Conservation (phyloP, 2,329 filamentous ascomycete species). For the Beauveria rudraprayagi region DNA sequence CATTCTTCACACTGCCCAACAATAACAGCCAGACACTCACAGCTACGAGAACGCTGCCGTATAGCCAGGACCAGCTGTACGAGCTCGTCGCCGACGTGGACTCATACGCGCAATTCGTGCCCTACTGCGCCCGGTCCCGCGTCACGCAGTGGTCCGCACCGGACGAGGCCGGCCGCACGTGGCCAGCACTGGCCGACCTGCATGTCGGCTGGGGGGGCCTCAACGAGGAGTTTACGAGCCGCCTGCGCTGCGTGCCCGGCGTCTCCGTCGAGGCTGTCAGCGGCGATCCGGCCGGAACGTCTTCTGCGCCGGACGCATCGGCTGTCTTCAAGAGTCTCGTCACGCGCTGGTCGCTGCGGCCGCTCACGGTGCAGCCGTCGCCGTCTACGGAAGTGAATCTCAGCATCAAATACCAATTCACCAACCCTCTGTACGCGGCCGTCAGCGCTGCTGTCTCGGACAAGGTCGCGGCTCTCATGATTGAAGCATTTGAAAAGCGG, state of each 20-base stretch:
- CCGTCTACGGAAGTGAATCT: slow-evolving; percentile 63
- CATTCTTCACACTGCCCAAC: slow-evolving; percentile 29
- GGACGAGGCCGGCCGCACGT: slow-evolving; percentile 40
- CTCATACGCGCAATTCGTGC: slow-evolving; percentile 79
- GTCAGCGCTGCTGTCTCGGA: slow-evolving; percentile 75
- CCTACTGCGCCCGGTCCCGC: slow-evolving; percentile 71
- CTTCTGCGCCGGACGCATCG: slow-evolving; percentile 28
- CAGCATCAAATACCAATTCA: slow-evolving; percentile 73
- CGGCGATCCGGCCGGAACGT: slow-evolving; percentile 45
- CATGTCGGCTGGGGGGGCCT: slow-evolving; percentile 79
- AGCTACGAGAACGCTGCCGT: slow-evolving; percentile 69
- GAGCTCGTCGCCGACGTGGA: slow-evolving; percentile 80
- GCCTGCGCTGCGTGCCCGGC: slow-evolving; percentile 68
- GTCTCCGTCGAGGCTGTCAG: slow-evolving; percentile 69
- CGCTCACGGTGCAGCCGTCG: slow-evolving; percentile 20
- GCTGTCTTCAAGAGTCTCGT: slow-evolving; percentile 58
- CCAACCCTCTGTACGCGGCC: slow-evolving; percentile 79
- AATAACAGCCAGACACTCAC: slow-evolving; percentile 53
- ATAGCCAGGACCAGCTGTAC: slow-evolving; percentile 65
- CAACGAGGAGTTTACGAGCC: slow-evolving; percentile 74
- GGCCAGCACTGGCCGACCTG: slow-evolving; percentile 69
- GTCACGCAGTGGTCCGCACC: slow-evolving; percentile 67
- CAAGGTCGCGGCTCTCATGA: slow-evolving; percentile 80
- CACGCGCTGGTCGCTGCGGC: slow-evolving; percentile 60
- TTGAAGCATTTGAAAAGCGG: slow-evolving; percentile 83